A percentile compares a stretch with the other conserved stretches of the same genome.
Evolutionary conservation across 306 rosid species (phyloP).

Genomic region (Fagus crenata): DNA sequence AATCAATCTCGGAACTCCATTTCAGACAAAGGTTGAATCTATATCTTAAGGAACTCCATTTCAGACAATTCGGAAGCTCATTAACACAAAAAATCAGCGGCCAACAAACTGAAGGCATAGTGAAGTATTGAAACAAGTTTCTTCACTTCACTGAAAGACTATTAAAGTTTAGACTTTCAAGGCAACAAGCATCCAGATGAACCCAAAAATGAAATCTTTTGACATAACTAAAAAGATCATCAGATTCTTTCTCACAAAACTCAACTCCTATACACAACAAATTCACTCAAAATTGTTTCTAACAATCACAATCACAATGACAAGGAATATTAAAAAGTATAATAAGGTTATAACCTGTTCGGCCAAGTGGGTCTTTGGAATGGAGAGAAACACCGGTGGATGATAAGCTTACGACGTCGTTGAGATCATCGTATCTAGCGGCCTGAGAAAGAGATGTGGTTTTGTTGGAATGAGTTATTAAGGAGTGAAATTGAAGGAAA

Average conservation of each 20-base stretch:
- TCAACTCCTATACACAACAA: neutral
- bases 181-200: neutral
- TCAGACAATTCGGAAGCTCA: too few species aligned
- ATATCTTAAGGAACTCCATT: too few species aligned
- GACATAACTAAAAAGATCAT: neutral
- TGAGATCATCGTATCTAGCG: constrained; percentile 71
- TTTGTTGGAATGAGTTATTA: too few species aligned
- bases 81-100: too few species aligned
- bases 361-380: constrained; percentile 68
- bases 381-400: constrained; percentile 58
- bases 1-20: neutral
- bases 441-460: constrained; percentile 38
- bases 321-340: too few species aligned
- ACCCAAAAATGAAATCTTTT: neutral
- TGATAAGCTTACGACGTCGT: constrained; percentile 56
- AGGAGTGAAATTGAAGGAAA: neutral
- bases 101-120: neutral
- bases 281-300: neutral
- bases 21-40: neutral
- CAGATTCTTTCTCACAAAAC: neutral
- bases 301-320: too few species aligned
- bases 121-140: neutral
- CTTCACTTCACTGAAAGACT: neutral
- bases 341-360: constrained; percentile 51
- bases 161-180: neutral